Evolutionary conservation across 805 yeast species (phyloP), one percentile per base, ranked within the genome.

Genomic region (Barnettozyma botsteinii): DNA sequence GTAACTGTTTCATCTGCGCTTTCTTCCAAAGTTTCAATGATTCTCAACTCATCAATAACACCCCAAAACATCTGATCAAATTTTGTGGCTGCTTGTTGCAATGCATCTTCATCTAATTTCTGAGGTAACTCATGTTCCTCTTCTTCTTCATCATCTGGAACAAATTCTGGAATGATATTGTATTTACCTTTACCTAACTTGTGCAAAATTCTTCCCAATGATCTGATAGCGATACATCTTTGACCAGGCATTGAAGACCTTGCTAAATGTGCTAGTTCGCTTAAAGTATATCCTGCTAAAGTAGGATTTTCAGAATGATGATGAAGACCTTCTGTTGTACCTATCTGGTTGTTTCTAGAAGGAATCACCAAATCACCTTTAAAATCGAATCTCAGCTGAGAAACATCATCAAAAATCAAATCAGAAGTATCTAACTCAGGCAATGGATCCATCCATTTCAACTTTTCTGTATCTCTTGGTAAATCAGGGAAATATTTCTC

Each of bases 261-360:
- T 5, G 88, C 65, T 35, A 86, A 70, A 50, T 83, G 93, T 1
- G 83, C 81, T 37, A 93, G 67, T 57, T 93, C 99, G 0, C 76
- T 68, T 19, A 93, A 57, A 0, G 97, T 89, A 59, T 93, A 93
- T 0, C 99, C 99, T 0, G 98, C 95, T 38, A 89, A 67, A 33
- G 80, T 79, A 0, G 98, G 96, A 35, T 82, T 79, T 10, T 82
- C 86, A 0, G 96, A 73, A 60, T 93, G 99, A 58, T 93, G 98
- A 54, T 87, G 96, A 20, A 93, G 70, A 0, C 96, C 98, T 29
- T 73, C 56, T 29, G 69, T 65, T 0, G 81, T 69, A 3, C 83
- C 77, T 19, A 61, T 60, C 1, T 62, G 43, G 13, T 64, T 59
- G 23, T 77, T 66, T 36, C 77, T 69, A 1, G 68, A 60, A 6